A percentile compares a stretch with the other conserved stretches of the same genome.
Evolutionary conservation across 176 grass and related monocot genomes (phyloP).

Genomic region (Eleusine coracana): DNA sequence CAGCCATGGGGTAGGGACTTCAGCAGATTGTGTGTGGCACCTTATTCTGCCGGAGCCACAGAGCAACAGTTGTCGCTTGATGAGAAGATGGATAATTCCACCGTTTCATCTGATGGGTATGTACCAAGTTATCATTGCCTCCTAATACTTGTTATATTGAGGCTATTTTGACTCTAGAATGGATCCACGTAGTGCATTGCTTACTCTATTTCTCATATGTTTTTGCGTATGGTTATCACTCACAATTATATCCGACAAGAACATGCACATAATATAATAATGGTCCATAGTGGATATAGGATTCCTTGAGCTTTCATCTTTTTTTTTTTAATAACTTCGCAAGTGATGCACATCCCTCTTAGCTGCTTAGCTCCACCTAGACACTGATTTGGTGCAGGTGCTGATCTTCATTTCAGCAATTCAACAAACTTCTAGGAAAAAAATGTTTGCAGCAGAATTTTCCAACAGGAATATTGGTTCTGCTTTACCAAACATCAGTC

Average conservation of each 20-base stretch:
- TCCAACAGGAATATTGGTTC: neutral
- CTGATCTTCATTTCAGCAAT: neutral
- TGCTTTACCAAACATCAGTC: neutral
- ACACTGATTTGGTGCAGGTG: neutral
- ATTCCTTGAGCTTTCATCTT: neutral
- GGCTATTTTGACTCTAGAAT: neutral
- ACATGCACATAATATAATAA: neutral
- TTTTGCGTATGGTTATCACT: neutral
- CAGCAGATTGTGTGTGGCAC: constrained; percentile 42
- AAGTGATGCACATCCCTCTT: neutral
- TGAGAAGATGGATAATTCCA: constrained; percentile 64
- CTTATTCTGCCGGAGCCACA: constrained; percentile 68
- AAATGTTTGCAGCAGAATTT: neutral
- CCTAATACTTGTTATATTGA: neutral
- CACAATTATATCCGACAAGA: neutral
- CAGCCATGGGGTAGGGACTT: constrained; percentile 51
- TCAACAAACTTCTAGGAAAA: neutral
- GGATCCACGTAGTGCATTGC: neutral
- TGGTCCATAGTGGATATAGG: neutral
- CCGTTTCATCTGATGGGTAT: constrained; percentile 62
- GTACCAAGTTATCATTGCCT: constrained; percentile 8
- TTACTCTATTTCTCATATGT: neutral
- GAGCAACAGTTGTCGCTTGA: constrained; percentile 70
- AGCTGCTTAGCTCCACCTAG: too few relatives aligned
- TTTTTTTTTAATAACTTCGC: neutral